Evolutionary conservation across 208 protist species (phyloP).

Genomic region (Naegleria gruberi): DNA sequence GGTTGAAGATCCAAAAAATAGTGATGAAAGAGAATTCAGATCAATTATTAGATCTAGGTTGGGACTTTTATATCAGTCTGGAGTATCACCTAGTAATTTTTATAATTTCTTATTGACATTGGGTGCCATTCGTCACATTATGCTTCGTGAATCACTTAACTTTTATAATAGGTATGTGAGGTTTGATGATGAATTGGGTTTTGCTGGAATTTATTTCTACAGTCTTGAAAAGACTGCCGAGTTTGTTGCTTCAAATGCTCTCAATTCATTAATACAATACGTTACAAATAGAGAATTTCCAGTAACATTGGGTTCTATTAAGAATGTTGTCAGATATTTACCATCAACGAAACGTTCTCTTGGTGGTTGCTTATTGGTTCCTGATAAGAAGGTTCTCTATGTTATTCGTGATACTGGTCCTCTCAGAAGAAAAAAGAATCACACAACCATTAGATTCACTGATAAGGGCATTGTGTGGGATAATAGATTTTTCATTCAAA

Average conservation of each 20-base stretch:
- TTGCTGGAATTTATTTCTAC: neutral
- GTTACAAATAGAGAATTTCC: neutral
- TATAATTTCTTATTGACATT: neutral
- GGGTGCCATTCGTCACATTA: neutral
- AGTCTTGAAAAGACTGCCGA: neutral
- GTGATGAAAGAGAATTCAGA: neutral
- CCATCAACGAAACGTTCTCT: neutral
- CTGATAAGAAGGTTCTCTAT: neutral
- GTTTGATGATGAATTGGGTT: neutral
- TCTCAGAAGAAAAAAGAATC: neutral
- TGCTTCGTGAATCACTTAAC: neutral
- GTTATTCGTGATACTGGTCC: neutral
- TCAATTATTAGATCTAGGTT: neutral
- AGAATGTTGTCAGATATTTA: neutral
- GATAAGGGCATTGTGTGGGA: neutral
- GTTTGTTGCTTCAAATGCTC: neutral
- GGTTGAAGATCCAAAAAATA: slow-evolving; percentile 1
- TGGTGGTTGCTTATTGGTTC: neutral
- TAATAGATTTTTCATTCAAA: neutral
- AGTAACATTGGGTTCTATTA: neutral
- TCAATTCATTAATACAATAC: neutral
- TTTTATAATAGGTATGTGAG: neutral
- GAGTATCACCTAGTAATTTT: neutral
- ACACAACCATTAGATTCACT: neutral
- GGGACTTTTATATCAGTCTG: neutral